These are phyloP conservation scores for Pleurotus citrinopileatus DNA, from an alignment of 768 basidiomycete genomes.

Conservation along the genomic window DNA sequence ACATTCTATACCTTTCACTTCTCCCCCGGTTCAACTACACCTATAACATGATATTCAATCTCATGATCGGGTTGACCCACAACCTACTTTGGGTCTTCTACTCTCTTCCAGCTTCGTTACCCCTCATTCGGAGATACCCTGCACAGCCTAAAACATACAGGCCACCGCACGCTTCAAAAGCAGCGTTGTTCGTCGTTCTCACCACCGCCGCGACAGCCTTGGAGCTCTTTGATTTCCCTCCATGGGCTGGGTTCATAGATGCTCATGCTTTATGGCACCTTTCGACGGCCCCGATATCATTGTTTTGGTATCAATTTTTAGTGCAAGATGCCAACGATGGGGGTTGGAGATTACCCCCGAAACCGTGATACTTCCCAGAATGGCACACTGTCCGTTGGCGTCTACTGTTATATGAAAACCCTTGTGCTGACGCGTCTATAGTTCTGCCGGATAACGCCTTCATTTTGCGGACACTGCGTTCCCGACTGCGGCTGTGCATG, in stretches of 20 bases:
- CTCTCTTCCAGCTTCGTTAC: slow-evolving; percentile 48
- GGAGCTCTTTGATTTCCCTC: slow-evolving; percentile 91
- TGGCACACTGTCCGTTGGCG: too few relatives aligned
- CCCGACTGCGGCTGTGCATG: too few relatives aligned
- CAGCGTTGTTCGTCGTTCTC: slow-evolving; percentile 59
- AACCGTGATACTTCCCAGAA: background rate
- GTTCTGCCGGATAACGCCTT: too few relatives aligned
- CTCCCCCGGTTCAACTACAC: slow-evolving; percentile 86
- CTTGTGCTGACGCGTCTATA: too few relatives aligned
- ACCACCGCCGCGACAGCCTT: slow-evolving; percentile 75
- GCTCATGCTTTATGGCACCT: slow-evolving; percentile 95
- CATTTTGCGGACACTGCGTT: too few relatives aligned
- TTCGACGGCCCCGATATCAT: slow-evolving; percentile 72
- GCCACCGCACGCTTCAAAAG: slow-evolving; percentile 50
- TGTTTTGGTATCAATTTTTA: slow-evolving; percentile 86
- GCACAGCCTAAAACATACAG: slow-evolving; percentile 53
- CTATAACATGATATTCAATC: slow-evolving; percentile 89
- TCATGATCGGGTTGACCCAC: slow-evolving; percentile 72
- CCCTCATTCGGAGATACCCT: slow-evolving; percentile 54
- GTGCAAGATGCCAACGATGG: slow-evolving; percentile 67
- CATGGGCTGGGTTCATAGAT: slow-evolving; percentile 71
- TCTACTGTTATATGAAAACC: too few relatives aligned
- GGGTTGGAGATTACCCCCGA: slow-evolving; percentile 47
- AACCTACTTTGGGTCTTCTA: slow-evolving; percentile 82
- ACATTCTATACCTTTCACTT: slow-evolving; percentile 75